These are phyloP conservation scores for Candida sp. DNA, from an alignment of 1,139 yeast genomes.

Conservation along the genomic window DNA sequence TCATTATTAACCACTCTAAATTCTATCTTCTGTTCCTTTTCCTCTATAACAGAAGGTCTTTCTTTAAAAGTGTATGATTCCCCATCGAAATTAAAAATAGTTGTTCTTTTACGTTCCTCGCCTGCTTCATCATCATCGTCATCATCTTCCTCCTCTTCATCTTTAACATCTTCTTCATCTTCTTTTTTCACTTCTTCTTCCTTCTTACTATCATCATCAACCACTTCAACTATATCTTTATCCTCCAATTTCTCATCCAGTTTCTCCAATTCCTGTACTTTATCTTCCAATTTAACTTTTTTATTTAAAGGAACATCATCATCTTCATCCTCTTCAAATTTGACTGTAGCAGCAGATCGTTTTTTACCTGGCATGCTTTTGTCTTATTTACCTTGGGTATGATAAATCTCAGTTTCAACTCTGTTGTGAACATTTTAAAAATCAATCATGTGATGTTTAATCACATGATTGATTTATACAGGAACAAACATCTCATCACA, in stretches of 20 bases:
- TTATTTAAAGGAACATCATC: conserved; percentile 36
- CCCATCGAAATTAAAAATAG: conserved; percentile 60
- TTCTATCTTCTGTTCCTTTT: conserved; percentile 86
- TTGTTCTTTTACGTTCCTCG: conserved; percentile 51
- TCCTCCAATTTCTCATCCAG: conserved; percentile 6
- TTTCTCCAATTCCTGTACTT: conserved; percentile 10
- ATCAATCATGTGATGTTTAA: background rate
- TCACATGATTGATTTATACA: background rate
- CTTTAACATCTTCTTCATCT: conserved; percentile 14
- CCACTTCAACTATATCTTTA: conserved; percentile 8
- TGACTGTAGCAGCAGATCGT: conserved; percentile 19
- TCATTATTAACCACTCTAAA: conserved; percentile 96
- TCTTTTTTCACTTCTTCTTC: conserved; percentile 9
- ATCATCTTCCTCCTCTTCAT: conserved; percentile 24
- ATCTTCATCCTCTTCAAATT: conserved; percentile 19
- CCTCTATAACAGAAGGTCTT: conserved; percentile 92
- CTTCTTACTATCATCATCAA: conserved; percentile 8
- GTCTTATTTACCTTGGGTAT: background rate
- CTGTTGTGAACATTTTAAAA: background rate
- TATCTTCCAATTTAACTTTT: conserved; percentile 18
- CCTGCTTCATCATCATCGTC: conserved; percentile 48
- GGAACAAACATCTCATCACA: background rate
- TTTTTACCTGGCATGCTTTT: conserved; percentile 34
- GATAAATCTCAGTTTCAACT: too few relatives aligned
- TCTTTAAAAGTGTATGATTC: conserved; percentile 83